phyloP scores from a whole-genome alignment of 1,284 basidiomycete genomes.

The Sporisorium sorghi region DNA sequence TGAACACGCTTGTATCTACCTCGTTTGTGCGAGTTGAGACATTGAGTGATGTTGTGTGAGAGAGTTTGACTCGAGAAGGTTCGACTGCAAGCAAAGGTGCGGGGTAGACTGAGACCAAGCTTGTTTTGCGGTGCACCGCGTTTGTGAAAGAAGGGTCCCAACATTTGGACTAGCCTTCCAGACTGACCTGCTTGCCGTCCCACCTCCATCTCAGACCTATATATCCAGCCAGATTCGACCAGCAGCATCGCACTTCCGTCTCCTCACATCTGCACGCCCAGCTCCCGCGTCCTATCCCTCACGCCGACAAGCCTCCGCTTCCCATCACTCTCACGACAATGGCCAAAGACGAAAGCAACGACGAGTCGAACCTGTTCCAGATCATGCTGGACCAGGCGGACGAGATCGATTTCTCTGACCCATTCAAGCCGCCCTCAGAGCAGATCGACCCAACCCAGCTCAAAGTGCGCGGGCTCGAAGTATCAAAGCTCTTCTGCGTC shows the following conservation, averaged over 20 bases:
- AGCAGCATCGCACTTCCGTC: neutral
- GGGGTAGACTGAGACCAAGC: slow-evolving; percentile 4
- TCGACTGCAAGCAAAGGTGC: neutral
- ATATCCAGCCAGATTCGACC: neutral
- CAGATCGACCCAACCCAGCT: slow-evolving; percentile 44
- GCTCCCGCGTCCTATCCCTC: neutral
- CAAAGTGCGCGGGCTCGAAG: slow-evolving; percentile 48
- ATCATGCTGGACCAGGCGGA: slow-evolving; percentile 57
- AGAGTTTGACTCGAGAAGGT: too few relatives aligned
- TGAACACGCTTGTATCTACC: slow-evolving; percentile 2
- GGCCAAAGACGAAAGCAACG: slow-evolving; percentile 27
- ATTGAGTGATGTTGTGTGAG: neutral
- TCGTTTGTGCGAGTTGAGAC: neutral
- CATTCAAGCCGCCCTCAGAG: slow-evolving; percentile 12
- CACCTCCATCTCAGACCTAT: slow-evolving; percentile 8
- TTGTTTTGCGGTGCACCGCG: slow-evolving; percentile 1
- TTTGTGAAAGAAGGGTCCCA: slow-evolving; percentile 5
- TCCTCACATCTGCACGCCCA: neutral
- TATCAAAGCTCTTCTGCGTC: slow-evolving; percentile 42
- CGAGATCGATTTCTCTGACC: slow-evolving; percentile 54
- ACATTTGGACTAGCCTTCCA: slow-evolving; percentile 4
- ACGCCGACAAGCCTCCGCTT: neutral
- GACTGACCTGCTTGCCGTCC: neutral
- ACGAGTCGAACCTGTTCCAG: slow-evolving; percentile 55
- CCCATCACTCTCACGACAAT: neutral